phyloP scores from a whole-genome alignment of 306 rosid species.

The Pyrus bretschneideri region DNA sequence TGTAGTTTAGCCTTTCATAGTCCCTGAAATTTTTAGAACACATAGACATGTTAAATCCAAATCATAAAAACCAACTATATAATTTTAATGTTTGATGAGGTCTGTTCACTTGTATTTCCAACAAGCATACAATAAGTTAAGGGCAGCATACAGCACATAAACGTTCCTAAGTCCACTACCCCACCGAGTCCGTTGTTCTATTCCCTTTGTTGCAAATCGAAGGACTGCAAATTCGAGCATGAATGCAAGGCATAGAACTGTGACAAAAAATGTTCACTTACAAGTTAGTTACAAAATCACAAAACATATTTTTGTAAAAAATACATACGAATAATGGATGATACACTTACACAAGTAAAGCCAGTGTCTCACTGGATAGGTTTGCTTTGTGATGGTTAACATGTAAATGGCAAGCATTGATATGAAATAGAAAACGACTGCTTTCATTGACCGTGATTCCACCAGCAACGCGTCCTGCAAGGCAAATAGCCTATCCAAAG shows the following conservation, averaged over 20 bases:
- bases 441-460: constrained; percentile 58
- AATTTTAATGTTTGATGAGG: neutral
- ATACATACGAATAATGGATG: neutral
- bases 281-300: neutral
- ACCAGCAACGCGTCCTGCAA: constrained; percentile 64
- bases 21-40: constrained; percentile 7
- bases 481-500: constrained; percentile 57
- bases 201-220: neutral
- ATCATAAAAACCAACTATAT: neutral
- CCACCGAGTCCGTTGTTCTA: constrained; percentile 4
- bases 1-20: constrained; percentile 8
- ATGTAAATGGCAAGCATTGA: constrained; percentile 52
- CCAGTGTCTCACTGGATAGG: constrained; percentile 47
- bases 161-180: constrained; percentile 2
- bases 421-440: constrained; percentile 45
- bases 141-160: neutral
- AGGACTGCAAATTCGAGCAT: neutral
- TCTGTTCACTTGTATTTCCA: neutral
- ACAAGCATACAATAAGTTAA: constrained; percentile 5
- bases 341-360: constrained; percentile 46
- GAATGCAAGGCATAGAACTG: constrained; percentile 10
- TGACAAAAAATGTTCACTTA: neutral
- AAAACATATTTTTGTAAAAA: neutral
- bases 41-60: neutral
- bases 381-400: constrained; percentile 72